Conservation (phyloP, 1,284 basidiomycete genomes). For the Coniferiporia weirii region DNA sequence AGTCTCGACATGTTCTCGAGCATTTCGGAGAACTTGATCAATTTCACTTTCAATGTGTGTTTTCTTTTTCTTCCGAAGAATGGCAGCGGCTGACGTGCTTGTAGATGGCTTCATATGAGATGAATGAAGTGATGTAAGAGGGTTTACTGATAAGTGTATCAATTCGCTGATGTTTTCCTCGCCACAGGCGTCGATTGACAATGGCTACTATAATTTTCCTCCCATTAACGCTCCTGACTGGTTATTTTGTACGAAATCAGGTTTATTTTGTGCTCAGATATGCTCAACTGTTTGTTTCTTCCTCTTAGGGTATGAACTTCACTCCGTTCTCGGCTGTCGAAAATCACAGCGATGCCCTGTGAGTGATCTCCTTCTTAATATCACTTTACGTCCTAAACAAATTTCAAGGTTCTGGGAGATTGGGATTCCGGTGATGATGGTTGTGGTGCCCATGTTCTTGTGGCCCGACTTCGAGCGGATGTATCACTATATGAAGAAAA, state of each 20-base stretch:
- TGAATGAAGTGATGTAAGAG: conserved; percentile 63
- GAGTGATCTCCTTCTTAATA: conserved; percentile 23
- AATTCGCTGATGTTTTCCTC: neutral
- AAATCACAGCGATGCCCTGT: conserved; percentile 47
- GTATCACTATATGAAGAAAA: conserved; percentile 42
- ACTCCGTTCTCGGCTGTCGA: conserved; percentile 43
- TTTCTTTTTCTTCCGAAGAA: neutral
- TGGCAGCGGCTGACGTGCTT: conserved; percentile 11
- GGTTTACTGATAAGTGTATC: conserved; percentile 1
- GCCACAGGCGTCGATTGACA: conserved; percentile 46
- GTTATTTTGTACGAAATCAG: conserved; percentile 54
- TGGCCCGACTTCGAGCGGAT: conserved; percentile 45
- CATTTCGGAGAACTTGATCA: conserved; percentile 64
- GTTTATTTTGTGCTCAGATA: neutral
- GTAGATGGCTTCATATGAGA: conserved; percentile 63
- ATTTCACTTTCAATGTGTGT: conserved; percentile 58
- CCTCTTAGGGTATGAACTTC: conserved; percentile 64
- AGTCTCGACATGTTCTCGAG: conserved; percentile 65
- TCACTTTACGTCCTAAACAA: conserved; percentile 2
- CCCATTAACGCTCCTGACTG: conserved; percentile 63
- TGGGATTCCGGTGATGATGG: conserved; percentile 53
- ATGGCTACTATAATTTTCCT: conserved; percentile 65
- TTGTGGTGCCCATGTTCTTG: conserved; percentile 52
- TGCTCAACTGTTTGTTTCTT: neutral
- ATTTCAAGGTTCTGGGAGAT: conserved; percentile 60